Evolutionary conservation across 768 basidiomycete genomes (phyloP), one percentile per base, ranked within the genome.

Genomic region (Phaeotremella fagi): DNA sequence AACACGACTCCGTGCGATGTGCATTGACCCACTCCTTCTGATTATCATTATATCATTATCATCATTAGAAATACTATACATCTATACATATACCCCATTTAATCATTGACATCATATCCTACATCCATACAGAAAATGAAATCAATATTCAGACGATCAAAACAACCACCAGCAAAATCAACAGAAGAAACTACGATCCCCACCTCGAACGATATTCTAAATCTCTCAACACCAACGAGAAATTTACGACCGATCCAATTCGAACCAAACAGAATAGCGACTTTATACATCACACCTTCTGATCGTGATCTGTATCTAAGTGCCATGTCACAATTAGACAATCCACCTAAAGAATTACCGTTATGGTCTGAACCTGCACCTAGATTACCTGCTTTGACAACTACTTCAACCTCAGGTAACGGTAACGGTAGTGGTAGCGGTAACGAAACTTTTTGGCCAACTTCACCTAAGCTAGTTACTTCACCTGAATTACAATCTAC

Each of bases 241-340:
- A 41, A 41, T 22, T 27, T 56, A 14, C 44, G 65, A 31, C 58
- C 63, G 22, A 48, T 54, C 35, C 59, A 59, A 54, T 68, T 61
- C 46, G 35, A 54, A 2, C 68, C 64, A 14, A 66, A 60, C 43
- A 46, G 64, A 2, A 48, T 64, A 22, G 54, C 57, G 11, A 66
- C 65, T 14, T 45, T 70, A 1, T 66, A 70, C 53, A 65, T 70
- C 3, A 57, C 65, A 2, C 63, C 63, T 16, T 66, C 64, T 1
- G 68, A 70, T 25, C 60, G 59, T 15, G 61, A 70, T 35, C 53
- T 70, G 12, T 70, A 70, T 47, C 55, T 70, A 3, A 65, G 64
- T 16, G 68, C 68, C 6, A 70, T 70, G 68, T 53, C 68, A n/a
- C 62, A 66, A 26, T 52, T 70, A 1, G 65, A 66, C 25, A 41